A percentile compares a stretch with the other conserved stretches of the same genome.
Conservation (phyloP, 208 protist species). For the Acanthamoeba triangularis region DNA sequence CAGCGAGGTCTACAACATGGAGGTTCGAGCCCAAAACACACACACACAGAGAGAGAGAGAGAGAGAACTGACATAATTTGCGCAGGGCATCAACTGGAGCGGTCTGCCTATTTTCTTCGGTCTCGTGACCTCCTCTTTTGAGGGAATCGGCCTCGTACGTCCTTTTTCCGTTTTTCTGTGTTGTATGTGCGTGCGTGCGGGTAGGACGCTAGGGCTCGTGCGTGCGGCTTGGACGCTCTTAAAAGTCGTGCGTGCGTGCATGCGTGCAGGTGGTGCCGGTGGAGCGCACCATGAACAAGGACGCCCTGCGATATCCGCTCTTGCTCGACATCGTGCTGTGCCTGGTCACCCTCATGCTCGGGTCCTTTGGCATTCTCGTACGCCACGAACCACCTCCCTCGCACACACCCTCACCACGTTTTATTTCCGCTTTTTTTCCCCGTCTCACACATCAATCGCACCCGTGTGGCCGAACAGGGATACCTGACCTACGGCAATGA, state of each 20-base stretch:
- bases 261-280: conserved; percentile 7
- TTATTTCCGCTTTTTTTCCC: not conserved
- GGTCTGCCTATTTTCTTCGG: conserved; percentile 62
- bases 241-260: no score
- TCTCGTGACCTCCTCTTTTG: conserved; percentile 47
- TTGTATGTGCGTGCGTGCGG: not conserved
- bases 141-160: conserved; percentile 61
- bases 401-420: no score
- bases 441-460: not conserved
- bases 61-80: not conserved
- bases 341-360: conserved; percentile 51
- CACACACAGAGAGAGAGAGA: no score
- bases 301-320: not conserved
- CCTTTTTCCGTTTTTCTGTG: not conserved
- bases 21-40: not conserved
- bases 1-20: conserved; percentile 49
- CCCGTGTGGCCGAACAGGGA: not conserved
- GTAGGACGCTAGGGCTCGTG: not conserved
- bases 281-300: conserved; percentile 52
- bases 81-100: conserved; percentile 35
- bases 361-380: conserved; percentile 62
- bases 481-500: conserved; percentile 19
- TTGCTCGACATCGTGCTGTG: conserved; percentile 15
- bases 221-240: not conserved
- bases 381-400: not conserved